Evolutionary conservation across 148 eudicot species (phyloP).

Genomic region (Persicaria tinctoria): DNA sequence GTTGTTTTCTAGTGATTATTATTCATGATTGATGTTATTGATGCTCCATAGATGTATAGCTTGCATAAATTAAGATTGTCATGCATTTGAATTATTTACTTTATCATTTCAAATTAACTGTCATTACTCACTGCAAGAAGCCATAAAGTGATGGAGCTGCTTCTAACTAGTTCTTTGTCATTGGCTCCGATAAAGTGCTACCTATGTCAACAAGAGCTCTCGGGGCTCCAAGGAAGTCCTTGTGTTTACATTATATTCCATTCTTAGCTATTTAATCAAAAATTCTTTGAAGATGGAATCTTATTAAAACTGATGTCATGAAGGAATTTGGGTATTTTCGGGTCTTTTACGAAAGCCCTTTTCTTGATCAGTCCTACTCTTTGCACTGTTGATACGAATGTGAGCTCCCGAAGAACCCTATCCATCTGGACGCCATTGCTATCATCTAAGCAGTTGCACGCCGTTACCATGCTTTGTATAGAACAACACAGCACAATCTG

Average conservation of each 20-base stretch:
- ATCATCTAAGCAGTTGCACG: neutral
- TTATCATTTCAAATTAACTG: neutral
- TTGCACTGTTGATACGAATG: neutral
- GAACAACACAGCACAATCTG: neutral
- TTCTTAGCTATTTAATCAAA: neutral
- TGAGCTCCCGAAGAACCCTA: neutral
- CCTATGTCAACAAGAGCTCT: too few relatives aligned
- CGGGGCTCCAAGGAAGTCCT: too few relatives aligned
- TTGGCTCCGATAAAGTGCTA: too few relatives aligned
- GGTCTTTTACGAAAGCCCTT: neutral
- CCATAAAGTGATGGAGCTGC: neutral
- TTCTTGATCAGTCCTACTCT: neutral
- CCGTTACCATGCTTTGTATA: neutral
- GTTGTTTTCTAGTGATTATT: neutral
- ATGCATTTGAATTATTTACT: neutral
- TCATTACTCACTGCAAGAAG: too few relatives aligned
- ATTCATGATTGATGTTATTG: neutral
- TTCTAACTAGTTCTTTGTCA: neutral
- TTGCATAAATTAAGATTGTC: neutral
- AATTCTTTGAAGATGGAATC: conserved; percentile 1
- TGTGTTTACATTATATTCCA: neutral
- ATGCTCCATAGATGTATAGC: neutral
- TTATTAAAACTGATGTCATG: neutral
- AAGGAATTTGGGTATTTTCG: neutral
- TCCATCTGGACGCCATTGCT: neutral